A percentile compares a stretch with the other conserved stretches of the same genome.
Conservation (phyloP, 768 basidiomycete genomes). For the Auricularia auricula-judae region DNA sequence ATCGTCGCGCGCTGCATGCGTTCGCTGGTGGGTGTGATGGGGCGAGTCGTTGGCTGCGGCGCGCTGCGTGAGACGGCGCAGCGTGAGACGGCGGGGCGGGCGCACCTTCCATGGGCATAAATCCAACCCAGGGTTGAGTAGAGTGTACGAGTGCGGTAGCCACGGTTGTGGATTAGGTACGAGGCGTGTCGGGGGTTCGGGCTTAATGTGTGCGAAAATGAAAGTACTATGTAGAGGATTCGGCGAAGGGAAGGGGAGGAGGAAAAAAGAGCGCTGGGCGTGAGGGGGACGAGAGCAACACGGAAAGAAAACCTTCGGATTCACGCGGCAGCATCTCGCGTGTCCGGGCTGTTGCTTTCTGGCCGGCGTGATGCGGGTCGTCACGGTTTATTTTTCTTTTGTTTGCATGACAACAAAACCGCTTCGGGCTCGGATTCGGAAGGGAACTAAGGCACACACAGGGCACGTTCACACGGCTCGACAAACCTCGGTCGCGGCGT, state of each 20-base stretch:
- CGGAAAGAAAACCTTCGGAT: background rate
- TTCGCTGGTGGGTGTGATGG: background rate
- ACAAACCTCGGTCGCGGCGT: background rate
- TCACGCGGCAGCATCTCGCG: background rate
- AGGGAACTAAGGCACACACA: background rate
- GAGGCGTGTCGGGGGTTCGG: background rate
- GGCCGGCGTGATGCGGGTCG: background rate
- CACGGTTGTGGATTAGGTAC: background rate
- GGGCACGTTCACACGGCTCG: background rate
- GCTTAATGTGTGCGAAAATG: background rate
- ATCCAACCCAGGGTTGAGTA: background rate
- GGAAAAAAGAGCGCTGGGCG: background rate
- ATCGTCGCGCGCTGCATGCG: background rate
- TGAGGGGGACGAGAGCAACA: background rate
- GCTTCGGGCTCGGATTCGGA: background rate
- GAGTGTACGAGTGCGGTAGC: background rate
- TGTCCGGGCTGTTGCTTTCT: background rate
- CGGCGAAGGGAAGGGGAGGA: background rate
- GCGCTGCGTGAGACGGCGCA: background rate
- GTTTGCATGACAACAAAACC: slow-evolving; percentile 1
- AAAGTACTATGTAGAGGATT: background rate
- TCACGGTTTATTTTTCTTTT: background rate
- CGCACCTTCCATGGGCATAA: background rate
- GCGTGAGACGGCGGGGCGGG: background rate
- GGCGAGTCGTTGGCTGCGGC: background rate